A percentile compares a stretch with the other conserved stretches of the same genome.
These are phyloP conservation scores for Batkoa obscura DNA, from an alignment of 371 early-diverging fungal genomes.

Conservation along the genomic window DNA sequence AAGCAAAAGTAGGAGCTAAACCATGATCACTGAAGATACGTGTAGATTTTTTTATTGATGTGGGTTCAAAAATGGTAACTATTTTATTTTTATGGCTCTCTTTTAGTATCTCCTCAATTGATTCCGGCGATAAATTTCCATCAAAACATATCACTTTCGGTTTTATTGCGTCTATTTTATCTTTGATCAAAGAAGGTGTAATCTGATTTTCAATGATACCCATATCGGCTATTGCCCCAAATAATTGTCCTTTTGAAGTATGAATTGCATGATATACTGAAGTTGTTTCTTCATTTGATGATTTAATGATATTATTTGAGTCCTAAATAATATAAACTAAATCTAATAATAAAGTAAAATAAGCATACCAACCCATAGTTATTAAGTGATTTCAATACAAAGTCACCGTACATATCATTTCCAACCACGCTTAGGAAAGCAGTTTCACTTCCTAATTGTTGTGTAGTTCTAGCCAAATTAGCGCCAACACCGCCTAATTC, in stretches of 20 bases:
- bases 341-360: not conserved
- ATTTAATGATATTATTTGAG: not conserved
- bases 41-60: conserved; percentile 61
- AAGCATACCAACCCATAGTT: not conserved
- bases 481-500: too few species aligned
- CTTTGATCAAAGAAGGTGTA: conserved; percentile 74
- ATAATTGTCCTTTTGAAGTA: conserved; percentile 38
- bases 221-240: conserved; percentile 83
- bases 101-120: not conserved
- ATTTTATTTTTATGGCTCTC: not conserved
- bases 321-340: not conserved
- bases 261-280: conserved; percentile 64
- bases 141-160: not conserved
- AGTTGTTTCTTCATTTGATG: conserved; percentile 13
- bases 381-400: not conserved
- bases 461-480: too few species aligned
- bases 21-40: too few species aligned
- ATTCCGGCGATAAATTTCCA: not conserved
- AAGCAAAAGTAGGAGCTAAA: too few species aligned
- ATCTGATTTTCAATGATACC: conserved; percentile 24
- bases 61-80: conserved; percentile 63
- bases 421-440: too few species aligned
- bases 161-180: conserved; percentile 23
- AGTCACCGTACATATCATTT: too few species aligned
- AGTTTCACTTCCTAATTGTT: too few species aligned